Evolutionary conservation across 2,329 filamentous ascomycete species (phyloP).

Genomic region (Beauveria caledonica): DNA sequence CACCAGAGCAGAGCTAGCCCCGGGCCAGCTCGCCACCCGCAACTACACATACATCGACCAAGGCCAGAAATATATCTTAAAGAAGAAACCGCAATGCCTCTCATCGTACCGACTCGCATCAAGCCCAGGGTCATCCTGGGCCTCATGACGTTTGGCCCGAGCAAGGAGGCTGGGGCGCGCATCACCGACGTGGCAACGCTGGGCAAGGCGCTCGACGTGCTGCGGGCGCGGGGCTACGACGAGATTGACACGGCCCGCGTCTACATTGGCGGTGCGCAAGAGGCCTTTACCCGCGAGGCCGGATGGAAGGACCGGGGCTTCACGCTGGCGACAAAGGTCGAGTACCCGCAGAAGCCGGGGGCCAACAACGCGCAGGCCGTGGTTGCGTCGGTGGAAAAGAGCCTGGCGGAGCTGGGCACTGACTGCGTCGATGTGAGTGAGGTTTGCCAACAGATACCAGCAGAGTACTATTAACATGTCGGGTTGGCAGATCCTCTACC

Average conservation of each 20-base stretch:
- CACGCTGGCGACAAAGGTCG: slow-evolving; percentile 67
- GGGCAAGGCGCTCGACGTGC: slow-evolving; percentile 62
- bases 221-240: slow-evolving; percentile 72
- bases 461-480: not conserved
- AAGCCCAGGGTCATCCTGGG: slow-evolving; percentile 72
- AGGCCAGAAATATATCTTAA: not conserved
- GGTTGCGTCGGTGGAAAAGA: slow-evolving; percentile 56
- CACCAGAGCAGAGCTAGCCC: not conserved
- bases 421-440: slow-evolving; percentile 58
- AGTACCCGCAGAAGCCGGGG: slow-evolving; percentile 53
- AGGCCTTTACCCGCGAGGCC: slow-evolving; percentile 67
- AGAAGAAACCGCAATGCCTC: slow-evolving; percentile 33
- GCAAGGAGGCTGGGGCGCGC: slow-evolving; percentile 53
- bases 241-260: slow-evolving; percentile 77
- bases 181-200: slow-evolving; percentile 61
- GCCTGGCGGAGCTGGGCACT: slow-evolving; percentile 62
- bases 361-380: slow-evolving; percentile 57
- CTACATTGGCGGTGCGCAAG: slow-evolving; percentile 66
- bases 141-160: slow-evolving; percentile 76
- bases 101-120: slow-evolving; percentile 28
- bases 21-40: not conserved
- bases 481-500: slow-evolving; percentile 30
- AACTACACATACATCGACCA: not conserved
- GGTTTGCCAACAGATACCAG: not conserved
- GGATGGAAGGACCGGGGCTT: slow-evolving; percentile 74